Conservation (phyloP, 805 yeast species). For the Wickerhamiella shivajii region DNA sequence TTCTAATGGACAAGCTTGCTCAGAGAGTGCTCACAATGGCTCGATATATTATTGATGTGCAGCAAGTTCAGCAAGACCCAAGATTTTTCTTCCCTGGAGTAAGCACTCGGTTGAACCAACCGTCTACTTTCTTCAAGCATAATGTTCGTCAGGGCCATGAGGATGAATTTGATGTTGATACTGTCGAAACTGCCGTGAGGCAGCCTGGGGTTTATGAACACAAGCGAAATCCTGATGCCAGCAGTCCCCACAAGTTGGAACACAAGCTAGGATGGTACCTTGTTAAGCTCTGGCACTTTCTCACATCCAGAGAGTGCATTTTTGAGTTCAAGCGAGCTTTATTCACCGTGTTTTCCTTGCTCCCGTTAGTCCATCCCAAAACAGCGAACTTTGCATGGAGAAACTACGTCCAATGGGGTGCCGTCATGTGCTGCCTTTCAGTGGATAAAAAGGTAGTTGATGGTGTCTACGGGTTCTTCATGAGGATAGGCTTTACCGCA, state of each 20-base stretch:
- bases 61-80: too few relatives aligned
- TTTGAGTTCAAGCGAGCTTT: constrained; percentile 19
- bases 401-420: constrained; percentile 20
- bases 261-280: constrained; percentile 16
- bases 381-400: constrained; percentile 17
- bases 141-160: too few relatives aligned
- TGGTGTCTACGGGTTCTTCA: constrained; percentile 20
- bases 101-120: too few relatives aligned
- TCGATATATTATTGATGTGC: too few relatives aligned
- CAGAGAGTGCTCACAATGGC: too few relatives aligned
- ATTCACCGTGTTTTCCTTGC: constrained; percentile 14
- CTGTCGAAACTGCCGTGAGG: too few relatives aligned
- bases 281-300: not conserved
- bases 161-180: too few relatives aligned
- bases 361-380: constrained; percentile 19
- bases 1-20: too few relatives aligned
- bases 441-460: constrained; percentile 22
- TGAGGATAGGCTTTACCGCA: constrained; percentile 20
- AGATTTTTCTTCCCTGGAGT: too few relatives aligned
- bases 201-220: too few relatives aligned
- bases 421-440: constrained; percentile 21
- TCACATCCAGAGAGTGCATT: constrained; percentile 12
- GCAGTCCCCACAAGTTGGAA: constrained; percentile 16
- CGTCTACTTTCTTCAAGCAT: too few relatives aligned
- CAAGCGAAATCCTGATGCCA: constrained; percentile 18